These are phyloP conservation scores for Scheffersomyces insectosa DNA, from an alignment of 1,139 yeast species.

Conservation along the genomic window DNA sequence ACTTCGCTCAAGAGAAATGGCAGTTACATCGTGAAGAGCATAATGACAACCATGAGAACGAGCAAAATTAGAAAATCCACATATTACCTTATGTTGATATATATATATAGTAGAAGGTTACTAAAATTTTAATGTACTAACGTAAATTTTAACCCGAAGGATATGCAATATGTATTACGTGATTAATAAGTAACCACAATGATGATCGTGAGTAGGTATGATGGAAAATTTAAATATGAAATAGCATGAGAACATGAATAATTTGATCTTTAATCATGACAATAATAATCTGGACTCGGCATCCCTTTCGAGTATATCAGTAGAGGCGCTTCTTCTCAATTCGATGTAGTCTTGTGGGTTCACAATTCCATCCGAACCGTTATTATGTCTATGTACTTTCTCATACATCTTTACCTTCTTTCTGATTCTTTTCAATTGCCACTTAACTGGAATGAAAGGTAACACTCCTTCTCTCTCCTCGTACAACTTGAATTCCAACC, in stretches of 20 bases:
- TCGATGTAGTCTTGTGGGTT: background rate
- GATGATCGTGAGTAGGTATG: too few relatives aligned
- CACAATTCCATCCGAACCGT: background rate
- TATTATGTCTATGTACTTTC: conserved; percentile 1
- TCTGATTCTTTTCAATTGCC: conserved; percentile 24
- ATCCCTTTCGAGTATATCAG: background rate
- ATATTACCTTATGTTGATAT: too few relatives aligned
- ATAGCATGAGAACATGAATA: too few relatives aligned
- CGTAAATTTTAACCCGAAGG: too few relatives aligned
- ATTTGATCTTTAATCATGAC: too few relatives aligned
- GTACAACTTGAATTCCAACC: conserved; percentile 22
- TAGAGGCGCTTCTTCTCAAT: background rate
- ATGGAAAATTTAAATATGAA: too few relatives aligned
- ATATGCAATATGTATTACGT: too few relatives aligned
- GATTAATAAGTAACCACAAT: too few relatives aligned
- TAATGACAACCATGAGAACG: background rate
- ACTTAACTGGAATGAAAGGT: conserved; percentile 26
- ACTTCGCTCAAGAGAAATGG: conserved; percentile 45
- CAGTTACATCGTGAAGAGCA: background rate
- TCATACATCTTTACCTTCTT: conserved; percentile 19
- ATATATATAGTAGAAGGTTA: too few relatives aligned
- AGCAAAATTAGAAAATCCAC: background rate
- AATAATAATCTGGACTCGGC: background rate
- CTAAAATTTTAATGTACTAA: too few relatives aligned
- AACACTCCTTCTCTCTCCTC: conserved; percentile 36